Conservation (phyloP, 1,139 yeast species). For the Protomyces pachydermus region DNA sequence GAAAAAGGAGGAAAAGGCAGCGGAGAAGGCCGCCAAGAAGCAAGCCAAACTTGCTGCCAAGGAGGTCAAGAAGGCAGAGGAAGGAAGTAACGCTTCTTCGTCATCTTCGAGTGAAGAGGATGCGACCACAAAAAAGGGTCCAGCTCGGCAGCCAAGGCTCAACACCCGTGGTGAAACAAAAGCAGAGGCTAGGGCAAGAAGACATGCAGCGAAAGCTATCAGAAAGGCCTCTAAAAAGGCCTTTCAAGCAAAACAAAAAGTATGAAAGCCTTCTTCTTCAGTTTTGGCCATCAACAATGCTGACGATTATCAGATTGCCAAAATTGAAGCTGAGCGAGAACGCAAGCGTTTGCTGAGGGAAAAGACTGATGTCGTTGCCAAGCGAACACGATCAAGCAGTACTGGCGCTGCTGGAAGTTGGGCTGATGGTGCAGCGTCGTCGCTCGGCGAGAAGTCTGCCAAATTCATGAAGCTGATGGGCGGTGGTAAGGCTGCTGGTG, state of each 20-base stretch:
- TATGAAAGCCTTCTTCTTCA: not conserved
- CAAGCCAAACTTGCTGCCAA: not conserved
- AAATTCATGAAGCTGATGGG: slow-evolving; percentile 23
- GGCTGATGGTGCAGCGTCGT: slow-evolving; percentile 6
- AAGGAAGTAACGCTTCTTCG: not conserved
- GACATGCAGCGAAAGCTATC: not conserved
- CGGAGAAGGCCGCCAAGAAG: not conserved
- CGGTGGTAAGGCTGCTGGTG: slow-evolving; percentile 11
- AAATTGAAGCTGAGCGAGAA: not conserved
- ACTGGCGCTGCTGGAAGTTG: no score
- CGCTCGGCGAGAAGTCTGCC: slow-evolving; percentile 22
- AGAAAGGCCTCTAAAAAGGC: not conserved
- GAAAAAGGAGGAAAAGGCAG: not conserved
- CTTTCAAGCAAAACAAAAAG: not conserved
- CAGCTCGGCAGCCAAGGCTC: not conserved
- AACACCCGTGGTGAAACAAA: not conserved
- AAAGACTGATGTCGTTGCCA: no score
- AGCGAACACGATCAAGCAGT: not conserved
- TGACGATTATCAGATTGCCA: no score
- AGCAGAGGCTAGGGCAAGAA: not conserved
- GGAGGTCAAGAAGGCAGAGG: not conserved
- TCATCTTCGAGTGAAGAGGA: not conserved
- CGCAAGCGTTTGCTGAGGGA: not conserved
- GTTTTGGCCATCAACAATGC: no score
- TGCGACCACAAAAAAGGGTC: not conserved